Base-by-base conservation (phyloP, 805 yeast species). In the Ogataea degrootiae region DNA sequence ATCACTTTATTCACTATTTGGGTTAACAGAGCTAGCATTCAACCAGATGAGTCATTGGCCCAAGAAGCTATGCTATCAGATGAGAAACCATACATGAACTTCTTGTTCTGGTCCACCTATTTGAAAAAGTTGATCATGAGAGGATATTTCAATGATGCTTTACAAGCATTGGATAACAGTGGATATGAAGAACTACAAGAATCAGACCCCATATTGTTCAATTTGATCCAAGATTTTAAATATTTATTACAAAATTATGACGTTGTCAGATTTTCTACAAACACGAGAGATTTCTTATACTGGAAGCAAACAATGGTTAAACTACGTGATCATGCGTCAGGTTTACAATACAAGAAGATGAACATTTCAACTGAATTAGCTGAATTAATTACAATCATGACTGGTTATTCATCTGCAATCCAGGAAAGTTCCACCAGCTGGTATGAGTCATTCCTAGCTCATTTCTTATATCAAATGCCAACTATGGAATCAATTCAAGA, bases 1-100 rank as follows among this genome's bases (percentile, higher is more conserved):
- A 74, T 82, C 31, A 69, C 70, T 42, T 59, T 72, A 37, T 63
- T 82, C 34, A 63, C 74, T 15, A 74, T 71, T 42, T 86, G 94
- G 94, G 70, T 83, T 23, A 86, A 86, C 58, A 72, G 79, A 47
- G 81, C 83, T 31, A 87, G 85, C 59, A 81, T 83, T 5, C 77
- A 79, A 54, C 91, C 91, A 1, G 79, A 75, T 48, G 70, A 70
- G 17, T 77, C 73, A 26, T 63, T 76, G 33, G 69, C 77, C 4
- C 75, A 79, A 44, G 70, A 63, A 39, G 75, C 76, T 9, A 64
- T 74, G 56, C 59, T 60, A 33, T 66, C 64, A 19, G 76, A 72
- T 1, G 67, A 61, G 41, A 46, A 55, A 33, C 82, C 81, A 8
- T 77, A 71, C 59, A 57, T 59, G 46, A 81, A 74, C 54, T 71